Evolutionary conservation across 345 rosid genomes (phyloP).

Genomic region (Cardiospermum halicacabum): DNA sequence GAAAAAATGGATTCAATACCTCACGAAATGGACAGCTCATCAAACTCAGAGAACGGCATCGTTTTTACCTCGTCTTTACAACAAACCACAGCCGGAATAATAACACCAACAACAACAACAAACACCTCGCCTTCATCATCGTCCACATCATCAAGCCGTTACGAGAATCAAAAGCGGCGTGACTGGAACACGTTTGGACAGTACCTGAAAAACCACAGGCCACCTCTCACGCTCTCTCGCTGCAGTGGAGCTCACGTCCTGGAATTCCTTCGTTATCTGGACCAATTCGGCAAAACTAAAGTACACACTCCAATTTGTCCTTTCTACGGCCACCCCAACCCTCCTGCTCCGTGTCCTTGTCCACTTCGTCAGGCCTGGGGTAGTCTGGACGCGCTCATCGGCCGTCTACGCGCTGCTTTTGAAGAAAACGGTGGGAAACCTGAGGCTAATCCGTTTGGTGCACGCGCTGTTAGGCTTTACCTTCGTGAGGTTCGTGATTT

Average conservation of each 20-base stretch:
- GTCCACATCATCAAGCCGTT: slow-evolving; percentile 30
- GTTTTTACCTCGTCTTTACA: neutral
- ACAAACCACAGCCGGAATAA: too few species aligned
- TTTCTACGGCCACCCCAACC: slow-evolving; percentile 60
- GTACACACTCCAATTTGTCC: slow-evolving; percentile 60
- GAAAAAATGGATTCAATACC: slow-evolving; percentile 23
- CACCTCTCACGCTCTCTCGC: slow-evolving; percentile 47
- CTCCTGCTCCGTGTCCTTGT: slow-evolving; percentile 72
- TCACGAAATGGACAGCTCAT: slow-evolving; percentile 16
- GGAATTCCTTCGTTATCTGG: slow-evolving; percentile 68
- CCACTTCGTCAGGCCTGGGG: slow-evolving; percentile 78
- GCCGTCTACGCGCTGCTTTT: slow-evolving; percentile 64
- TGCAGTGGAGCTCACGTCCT: slow-evolving; percentile 72
- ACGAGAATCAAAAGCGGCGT: slow-evolving; percentile 70
- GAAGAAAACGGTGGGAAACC: slow-evolving; percentile 68
- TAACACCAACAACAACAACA: neutral
- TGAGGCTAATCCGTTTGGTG: slow-evolving; percentile 64
- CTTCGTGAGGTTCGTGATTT: slow-evolving; percentile 63
- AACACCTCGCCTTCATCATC: slow-evolving; percentile 1
- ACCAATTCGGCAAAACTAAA: slow-evolving; percentile 69
- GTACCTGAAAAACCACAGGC: slow-evolving; percentile 56
- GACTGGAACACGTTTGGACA: slow-evolving; percentile 80
- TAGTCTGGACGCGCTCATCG: slow-evolving; percentile 67
- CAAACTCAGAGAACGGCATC: neutral
- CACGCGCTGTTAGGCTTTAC: slow-evolving; percentile 61